Base-by-base conservation (phyloP, 352 stramenopile genomes). In the Phytophthora tentaculata region DNA sequence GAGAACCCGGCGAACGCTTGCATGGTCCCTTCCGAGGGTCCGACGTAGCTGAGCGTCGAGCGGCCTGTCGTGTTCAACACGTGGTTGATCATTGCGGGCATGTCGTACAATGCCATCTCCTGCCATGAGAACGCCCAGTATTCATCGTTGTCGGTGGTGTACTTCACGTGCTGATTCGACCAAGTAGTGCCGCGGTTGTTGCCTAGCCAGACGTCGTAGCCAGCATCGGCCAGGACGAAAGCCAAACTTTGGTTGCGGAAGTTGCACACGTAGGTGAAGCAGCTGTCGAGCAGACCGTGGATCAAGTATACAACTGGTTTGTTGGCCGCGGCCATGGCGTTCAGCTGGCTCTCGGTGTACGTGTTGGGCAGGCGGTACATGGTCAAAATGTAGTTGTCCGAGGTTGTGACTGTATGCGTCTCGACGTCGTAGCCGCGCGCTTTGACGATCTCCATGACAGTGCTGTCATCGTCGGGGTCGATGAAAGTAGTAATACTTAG, bases 121-220 rank as follows among this genome's bases (percentile, higher is more conserved):
- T 86, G 74, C 79, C 79, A 90, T 24, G 67, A 81, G 56, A 88
- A 90, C 22, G 77, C 76, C 79, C 81, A 90, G 48, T 87, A 90
- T 55, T 71, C 65, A n/a, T 79, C 60, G 55, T 82, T 74, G 35
- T 69, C 64, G 8, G 65, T 76, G 9, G 73, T 67, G 52, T 86
- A 86, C 56, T 74, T 77, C 37, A 81, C 29, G 67, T 90, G 81
- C 51, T 79, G 56, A 53, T 80, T 77, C 14, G 81, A 90, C 81
- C 81, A 90, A 10, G 81, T 90, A 45, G 79, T 86, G 50, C 28
- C 28, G 28, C 28, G 28, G 28, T 32, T 32, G 8, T 32, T 32
- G 28, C 28, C 28, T 3, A 32, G 76, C 81, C 81, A 90, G 52
- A 90, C 81, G 47, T 90, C 81, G 54, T 87, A 90, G 10, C 79